These are phyloP conservation scores for Ceratobasidium sp. DNA, from an alignment of 1,284 basidiomycete species.

Conservation along the genomic window DNA sequence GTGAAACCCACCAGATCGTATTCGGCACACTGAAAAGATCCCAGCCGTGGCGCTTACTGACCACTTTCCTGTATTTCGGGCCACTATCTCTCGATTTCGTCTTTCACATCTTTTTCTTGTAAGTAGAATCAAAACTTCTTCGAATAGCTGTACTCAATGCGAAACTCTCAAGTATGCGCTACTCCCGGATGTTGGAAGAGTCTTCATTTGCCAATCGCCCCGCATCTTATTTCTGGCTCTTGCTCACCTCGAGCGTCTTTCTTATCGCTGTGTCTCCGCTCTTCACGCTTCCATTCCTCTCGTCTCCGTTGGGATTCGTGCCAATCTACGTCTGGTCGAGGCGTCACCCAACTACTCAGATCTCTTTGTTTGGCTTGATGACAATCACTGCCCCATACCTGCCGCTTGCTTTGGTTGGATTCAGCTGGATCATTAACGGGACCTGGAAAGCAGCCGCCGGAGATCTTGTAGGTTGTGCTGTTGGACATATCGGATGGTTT, in stretches of 20 bases:
- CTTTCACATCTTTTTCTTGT: slow-evolving; percentile 99
- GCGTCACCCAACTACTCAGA: slow-evolving; percentile 89
- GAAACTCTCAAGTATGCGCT: slow-evolving; percentile 75
- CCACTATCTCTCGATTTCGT: slow-evolving; percentile 90
- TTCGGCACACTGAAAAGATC: slow-evolving; percentile 5
- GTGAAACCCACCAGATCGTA: neutral
- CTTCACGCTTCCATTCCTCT: slow-evolving; percentile 88
- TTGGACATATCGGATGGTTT: slow-evolving; percentile 92
- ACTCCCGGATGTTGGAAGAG: slow-evolving; percentile 94
- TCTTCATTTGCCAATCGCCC: slow-evolving; percentile 88
- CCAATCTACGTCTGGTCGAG: slow-evolving; percentile 97
- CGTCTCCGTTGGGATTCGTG: slow-evolving; percentile 85
- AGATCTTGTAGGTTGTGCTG: slow-evolving; percentile 84
- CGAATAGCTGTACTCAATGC: neutral
- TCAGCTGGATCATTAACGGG: slow-evolving; percentile 91
- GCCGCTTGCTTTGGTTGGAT: slow-evolving; percentile 84
- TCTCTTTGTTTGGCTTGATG: slow-evolving; percentile 91
- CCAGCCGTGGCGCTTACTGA: slow-evolving; percentile 85
- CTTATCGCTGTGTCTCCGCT: slow-evolving; percentile 82
- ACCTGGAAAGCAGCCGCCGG: slow-evolving; percentile 83
- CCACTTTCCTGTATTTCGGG: slow-evolving; percentile 96
- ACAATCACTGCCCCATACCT: slow-evolving; percentile 96
- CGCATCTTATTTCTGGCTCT: slow-evolving; percentile 93
- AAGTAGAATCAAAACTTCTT: slow-evolving; percentile 50
- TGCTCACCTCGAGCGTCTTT: slow-evolving; percentile 78